A percentile compares a stretch with the other conserved stretches of the same genome.
Evolutionary conservation across 768 basidiomycete genomes (phyloP).

Genomic region (Boletales sp.): DNA sequence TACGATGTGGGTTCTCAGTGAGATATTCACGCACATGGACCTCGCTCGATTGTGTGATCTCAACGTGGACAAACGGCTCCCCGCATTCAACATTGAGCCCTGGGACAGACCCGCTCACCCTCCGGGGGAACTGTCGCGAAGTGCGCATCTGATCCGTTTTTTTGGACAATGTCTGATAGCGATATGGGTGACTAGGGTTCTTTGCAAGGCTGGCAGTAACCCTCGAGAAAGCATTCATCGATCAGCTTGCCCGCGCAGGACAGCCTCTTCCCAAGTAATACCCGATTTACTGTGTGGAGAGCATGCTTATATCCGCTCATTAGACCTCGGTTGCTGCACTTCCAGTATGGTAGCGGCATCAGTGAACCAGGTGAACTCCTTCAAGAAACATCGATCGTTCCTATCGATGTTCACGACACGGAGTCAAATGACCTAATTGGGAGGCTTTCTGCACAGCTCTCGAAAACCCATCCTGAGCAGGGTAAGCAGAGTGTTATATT

Average conservation of each 20-base stretch:
- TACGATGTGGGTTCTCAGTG: slow-evolving; percentile 54
- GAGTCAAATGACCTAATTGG: slow-evolving; percentile 57
- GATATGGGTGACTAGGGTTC: slow-evolving; percentile 39
- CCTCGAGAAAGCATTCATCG: slow-evolving; percentile 44
- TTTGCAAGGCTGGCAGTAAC: slow-evolving; percentile 39
- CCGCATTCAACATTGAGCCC: slow-evolving; percentile 41
- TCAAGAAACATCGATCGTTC: slow-evolving; percentile 46
- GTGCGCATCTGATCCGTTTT: slow-evolving; percentile 23
- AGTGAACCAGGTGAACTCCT: slow-evolving; percentile 28
- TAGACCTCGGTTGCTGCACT: slow-evolving; percentile 48
- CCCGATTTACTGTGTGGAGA: not conserved
- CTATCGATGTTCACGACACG: slow-evolving; percentile 44
- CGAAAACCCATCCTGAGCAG: slow-evolving; percentile 21
- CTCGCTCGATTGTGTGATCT: slow-evolving; percentile 57
- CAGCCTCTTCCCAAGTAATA: slow-evolving; percentile 27
- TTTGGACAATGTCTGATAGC: slow-evolving; percentile 7
- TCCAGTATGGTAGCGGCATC: slow-evolving; percentile 49
- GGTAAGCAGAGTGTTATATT: slow-evolving; percentile 56
- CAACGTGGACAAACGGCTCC: slow-evolving; percentile 47
- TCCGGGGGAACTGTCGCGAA: slow-evolving; percentile 41
- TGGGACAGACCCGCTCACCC: slow-evolving; percentile 34
- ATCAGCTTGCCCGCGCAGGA: slow-evolving; percentile 35
- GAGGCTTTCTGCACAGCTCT: slow-evolving; percentile 38
- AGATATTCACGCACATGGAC: slow-evolving; percentile 70
- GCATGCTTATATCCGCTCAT: not conserved